Base-by-base conservation (phyloP, 176 grass and related monocot genomes). In the Oryza glaberrima region DNA sequence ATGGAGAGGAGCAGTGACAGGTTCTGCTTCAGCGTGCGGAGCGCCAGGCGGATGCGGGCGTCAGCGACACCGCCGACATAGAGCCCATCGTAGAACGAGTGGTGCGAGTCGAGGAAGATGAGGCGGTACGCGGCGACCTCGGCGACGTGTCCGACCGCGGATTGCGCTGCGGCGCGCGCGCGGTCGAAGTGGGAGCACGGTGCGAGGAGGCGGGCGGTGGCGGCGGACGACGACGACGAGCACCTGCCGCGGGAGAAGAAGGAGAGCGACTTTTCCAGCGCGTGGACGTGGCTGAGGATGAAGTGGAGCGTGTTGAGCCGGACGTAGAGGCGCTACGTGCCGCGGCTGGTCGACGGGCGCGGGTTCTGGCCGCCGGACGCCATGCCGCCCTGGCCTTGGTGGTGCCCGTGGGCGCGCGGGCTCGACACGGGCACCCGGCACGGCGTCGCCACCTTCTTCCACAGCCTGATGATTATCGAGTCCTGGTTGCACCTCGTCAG, bases 221-320 rank as follows among this genome's bases (percentile, higher is more conserved):
- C 40, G 1, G 3, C 5, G 25, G 80, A 23, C 19, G 86, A 4
- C 8, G 83, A 83, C 13, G 84, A 86, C 52, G 73, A 3, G 78
- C 44, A 46, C 0, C 69, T 54, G 78, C 78, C 74, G 30, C 26
- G 65, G 35, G 93, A 93, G 88, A 98, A 95, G 91, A 93, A 95
- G 63, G 91, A 86, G 76, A 98, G 87, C 40, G 95, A 95, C 70
- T 98, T 98, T 87, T 98, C 91, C 0, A 98, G 91, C 30, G 93
- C 82, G 73, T 92, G 87, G 82, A 93, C 68, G 80, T 95, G 90
- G 87, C 81, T 84, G 82, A 98, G 86, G 70, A 98, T 68, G 86
- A 92, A 95, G 78, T 98, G 88, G 16, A 98, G 88, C 19, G 96
- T 98, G 90, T 98, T 98, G 88, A 98, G 85, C 65, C 96, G 89